Evolutionary conservation across 768 basidiomycete species (phyloP), one percentile per base, ranked within the genome.

Genomic region (Lactarius vividus): DNA sequence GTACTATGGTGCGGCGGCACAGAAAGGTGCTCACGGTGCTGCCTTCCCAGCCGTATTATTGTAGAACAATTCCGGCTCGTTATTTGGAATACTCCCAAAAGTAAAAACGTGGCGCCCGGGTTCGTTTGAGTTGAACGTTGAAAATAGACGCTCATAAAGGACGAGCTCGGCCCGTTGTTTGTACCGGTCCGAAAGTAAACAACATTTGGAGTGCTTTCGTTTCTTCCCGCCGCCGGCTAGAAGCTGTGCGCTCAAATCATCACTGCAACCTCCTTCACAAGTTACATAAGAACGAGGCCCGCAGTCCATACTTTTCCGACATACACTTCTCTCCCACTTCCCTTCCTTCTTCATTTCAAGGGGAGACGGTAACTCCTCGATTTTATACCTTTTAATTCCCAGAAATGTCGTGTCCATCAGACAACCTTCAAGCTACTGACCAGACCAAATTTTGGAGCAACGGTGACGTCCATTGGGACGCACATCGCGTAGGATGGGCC

Each of bases 401-500:
- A 39, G 6, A 37, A 52, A 59, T 61, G 65, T 23, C n/a, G 59
- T 88, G 87, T 72, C 83, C 83, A 16, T 79, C 83, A 0, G 79
- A 80, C 60, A 88, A 89, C 69, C 76, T 79, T 0, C 66, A 74
- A 29, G 73, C 65, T 1, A 71, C 84, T 29, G 88, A 91, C 74
- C 86, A 91, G 73, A 79, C 80, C 57, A 77, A 75, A 11, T 91
- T 91, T 73, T 91, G 88, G 89, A 77, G 77, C 71, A 69, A 78
- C 0, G 77, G 80, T 42, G 80, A 82, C 13, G 59, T 82, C 26
- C 78, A 87, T 71, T 89, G 86, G 88, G 82, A 84, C 67, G 70
- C 76, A 16, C 87, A 88, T 76, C 79, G 84, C 70, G 85, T 90
- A 73, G 89, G 89, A 58, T 91, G 89, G 89, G 80, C 87, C 11